Evolutionary conservation across 2,329 filamentous ascomycete species (phyloP), one percentile per base, ranked within the genome.

Genomic region (Harringtonia aguacate): DNA sequence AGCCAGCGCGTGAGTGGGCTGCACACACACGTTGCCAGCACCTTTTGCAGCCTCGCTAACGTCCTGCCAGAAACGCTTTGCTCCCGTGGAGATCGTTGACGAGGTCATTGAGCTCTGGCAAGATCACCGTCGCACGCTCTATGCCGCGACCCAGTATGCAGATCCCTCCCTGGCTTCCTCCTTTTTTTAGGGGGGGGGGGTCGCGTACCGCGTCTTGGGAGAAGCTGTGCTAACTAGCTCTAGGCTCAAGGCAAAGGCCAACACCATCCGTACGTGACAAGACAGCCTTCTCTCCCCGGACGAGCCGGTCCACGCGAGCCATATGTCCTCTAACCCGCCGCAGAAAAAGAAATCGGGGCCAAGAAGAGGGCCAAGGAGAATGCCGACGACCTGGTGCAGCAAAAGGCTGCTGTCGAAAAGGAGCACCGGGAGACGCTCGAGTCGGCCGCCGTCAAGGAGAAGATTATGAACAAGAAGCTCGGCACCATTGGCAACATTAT

Each of bases 301-400:
- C n/a, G n/a, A n/a, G n/a, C n/a, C n/a, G n/a, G n/a, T n/a, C n/a
- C n/a, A n/a, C n/a, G n/a, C n/a, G n/a, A n/a, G n/a, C n/a, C n/a
- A n/a, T n/a, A n/a, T n/a, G 18, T 36, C 22, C 10, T 20, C 20
- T 22, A 28, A 20, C 29, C 45, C 34, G 7, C 24, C 24, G 7
- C 10, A 52, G 50, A 51, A 38, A 53, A 53, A 34, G 43, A 51
- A 29, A 53, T 53, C 34, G 51, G 48, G 29, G 44, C 46, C n/a
- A 94, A 90, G 73, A 95, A 94, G 70, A 95, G 94, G 81, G 81
- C 81, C 54, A 95, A 95, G 71, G 87, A 94, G 67, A 80, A 90
- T 61, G 87, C 87, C 34, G 78, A 78, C 53, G 84, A 88, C 34
- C 70, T 95, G 48, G 70, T 95, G 46, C 70, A 81, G 58, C 71